Conservation (phyloP, 306 rosid species). For the Quercus cerris region DNA sequence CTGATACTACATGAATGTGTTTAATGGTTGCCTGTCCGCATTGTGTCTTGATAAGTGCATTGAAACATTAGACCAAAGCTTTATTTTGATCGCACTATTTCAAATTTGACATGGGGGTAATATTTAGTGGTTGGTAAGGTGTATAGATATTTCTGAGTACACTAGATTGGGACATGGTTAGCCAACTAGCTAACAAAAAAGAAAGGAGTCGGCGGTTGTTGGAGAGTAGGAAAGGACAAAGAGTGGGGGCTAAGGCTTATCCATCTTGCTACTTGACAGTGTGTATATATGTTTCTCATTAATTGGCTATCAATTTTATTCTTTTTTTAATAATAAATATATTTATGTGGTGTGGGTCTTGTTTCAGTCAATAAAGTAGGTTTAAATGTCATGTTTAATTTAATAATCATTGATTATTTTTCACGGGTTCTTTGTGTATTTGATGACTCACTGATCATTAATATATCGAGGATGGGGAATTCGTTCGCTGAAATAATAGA, state of each 20-base stretch:
- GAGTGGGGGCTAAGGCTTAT: not conserved
- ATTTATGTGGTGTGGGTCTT: not conserved
- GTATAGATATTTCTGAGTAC: not conserved
- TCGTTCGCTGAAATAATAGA: not conserved
- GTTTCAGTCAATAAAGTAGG: not conserved
- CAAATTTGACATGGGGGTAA: not conserved
- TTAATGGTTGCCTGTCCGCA: too few relatives aligned
- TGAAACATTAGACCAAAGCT: too few relatives aligned
- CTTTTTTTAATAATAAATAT: not conserved
- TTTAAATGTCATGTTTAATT: not conserved
- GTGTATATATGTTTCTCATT: too few relatives aligned
- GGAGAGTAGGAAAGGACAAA: constrained; percentile 38
- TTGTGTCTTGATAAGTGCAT: too few relatives aligned
- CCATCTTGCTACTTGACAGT: not conserved
- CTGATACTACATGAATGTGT: too few relatives aligned
- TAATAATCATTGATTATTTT: not conserved
- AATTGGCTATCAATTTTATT: not conserved
- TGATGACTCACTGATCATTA: not conserved
- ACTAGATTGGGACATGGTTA: not conserved
- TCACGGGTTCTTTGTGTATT: not conserved
- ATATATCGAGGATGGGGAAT: not conserved
- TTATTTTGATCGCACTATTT: too few relatives aligned
- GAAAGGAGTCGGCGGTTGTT: constrained; percentile 37
- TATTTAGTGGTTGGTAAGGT: not conserved
- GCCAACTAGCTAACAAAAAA: not conserved